Evolutionary conservation across 495 filamentous ascomycete genomes (phyloP), one percentile per base, ranked within the genome.

Genomic region (Aspergillus bertholletiae): DNA sequence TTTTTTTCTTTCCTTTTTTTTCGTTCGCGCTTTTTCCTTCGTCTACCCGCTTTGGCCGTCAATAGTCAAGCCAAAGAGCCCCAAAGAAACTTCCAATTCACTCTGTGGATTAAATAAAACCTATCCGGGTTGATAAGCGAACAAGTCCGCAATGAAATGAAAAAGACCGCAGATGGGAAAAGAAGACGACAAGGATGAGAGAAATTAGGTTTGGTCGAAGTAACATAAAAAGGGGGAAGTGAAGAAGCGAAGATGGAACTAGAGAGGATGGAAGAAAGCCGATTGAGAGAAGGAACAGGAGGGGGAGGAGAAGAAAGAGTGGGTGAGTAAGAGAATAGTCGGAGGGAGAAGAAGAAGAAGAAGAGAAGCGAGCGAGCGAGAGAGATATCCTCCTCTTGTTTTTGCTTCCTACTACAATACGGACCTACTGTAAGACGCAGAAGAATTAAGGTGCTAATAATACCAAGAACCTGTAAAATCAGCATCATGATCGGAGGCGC

Each of bases 161-260:
- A 47, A 61, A 75, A 74, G 67, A 61, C 53, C 60, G 63, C 44
- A 49, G 57, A 50, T 24, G 32, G 30, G n/a, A n/a, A n/a, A n/a
- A 55, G 21, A 51, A 51, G 43, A 54, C 46, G 46, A n/a, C 20
- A 39, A 58, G 46, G 59, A 59, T n/a, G 4, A 37, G 49, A 37
- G 47, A 45, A 43, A 43, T 43, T 43, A 43, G 18, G 39, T 43
- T 22, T 17, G 5, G 5, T 13, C 2, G n/a, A 58, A 53, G 46
- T 49, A 49, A 62, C 58, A 62, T 50, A 60, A 61, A 59, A 57
- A 49, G 60, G 55, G 58, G 53, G 59, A 56, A 50, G 55, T 51
- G 46, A 60, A 54, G 52, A 34, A 58, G 59, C 49, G 52, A 63
- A 64, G 54, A 60, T 50, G 55, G 60, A 47, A 58, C 27, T 57